These are phyloP conservation scores for Cladophialophora chaetospira DNA, from an alignment of 2,329 filamentous ascomycete species.

Conservation along the genomic window DNA sequence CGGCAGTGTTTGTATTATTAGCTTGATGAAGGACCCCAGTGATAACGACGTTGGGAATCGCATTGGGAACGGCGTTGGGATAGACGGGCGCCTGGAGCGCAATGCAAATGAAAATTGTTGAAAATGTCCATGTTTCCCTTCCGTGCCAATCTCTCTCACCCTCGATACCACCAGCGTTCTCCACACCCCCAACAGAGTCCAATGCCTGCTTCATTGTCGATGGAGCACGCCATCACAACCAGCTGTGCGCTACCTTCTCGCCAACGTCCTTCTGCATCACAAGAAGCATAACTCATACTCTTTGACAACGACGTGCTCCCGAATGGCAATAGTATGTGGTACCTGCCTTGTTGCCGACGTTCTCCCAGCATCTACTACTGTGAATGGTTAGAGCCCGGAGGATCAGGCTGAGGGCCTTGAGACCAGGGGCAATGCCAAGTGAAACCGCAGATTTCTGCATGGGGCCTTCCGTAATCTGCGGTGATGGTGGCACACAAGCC, in stretches of 20 bases:
- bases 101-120: slow-evolving; percentile 6
- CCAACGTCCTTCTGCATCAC: too few species aligned
- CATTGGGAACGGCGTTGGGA: too few species aligned
- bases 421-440: slow-evolving; percentile 14
- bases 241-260: too few species aligned
- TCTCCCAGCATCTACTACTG: not conserved
- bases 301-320: too few species aligned
- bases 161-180: not conserved
- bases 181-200: not conserved
- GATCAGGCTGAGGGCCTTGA: slow-evolving; percentile 1
- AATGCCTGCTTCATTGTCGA: too few species aligned
- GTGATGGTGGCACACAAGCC: not conserved
- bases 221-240: too few species aligned
- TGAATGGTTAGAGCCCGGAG: not conserved
- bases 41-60: slow-evolving; percentile 4
- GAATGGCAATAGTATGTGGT: too few species aligned
- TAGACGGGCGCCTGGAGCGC: not conserved
- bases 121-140: not conserved
- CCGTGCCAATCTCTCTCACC: not conserved
- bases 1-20: slow-evolving; percentile 15
- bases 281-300: too few species aligned
- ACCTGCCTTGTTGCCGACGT: too few species aligned
- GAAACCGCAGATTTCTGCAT: slow-evolving; percentile 25
- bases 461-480: slow-evolving; percentile 18
- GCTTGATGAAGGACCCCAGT: slow-evolving; percentile 11